Evolutionary conservation across 805 yeast genomes (phyloP).

Genomic region (Suhomyces sp.): DNA sequence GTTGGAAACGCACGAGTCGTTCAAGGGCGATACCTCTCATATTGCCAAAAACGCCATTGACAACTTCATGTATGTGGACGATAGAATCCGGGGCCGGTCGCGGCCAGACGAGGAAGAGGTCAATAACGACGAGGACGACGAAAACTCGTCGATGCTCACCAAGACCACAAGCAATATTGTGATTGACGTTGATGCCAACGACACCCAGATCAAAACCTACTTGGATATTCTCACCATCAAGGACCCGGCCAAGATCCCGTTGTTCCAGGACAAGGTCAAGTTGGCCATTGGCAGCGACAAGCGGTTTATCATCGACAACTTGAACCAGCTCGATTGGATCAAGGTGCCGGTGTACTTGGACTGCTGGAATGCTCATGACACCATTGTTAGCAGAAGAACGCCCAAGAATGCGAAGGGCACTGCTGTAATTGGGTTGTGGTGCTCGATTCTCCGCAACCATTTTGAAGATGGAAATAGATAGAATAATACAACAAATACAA

Average conservation of each 20-base stretch:
- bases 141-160: not conserved
- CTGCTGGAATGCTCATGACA: conserved; percentile 80
- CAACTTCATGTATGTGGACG: conserved; percentile 34
- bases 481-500: not conserved
- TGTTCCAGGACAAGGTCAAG: conserved; percentile 22
- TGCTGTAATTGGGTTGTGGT: conserved; percentile 52
- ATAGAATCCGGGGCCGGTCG: not conserved
- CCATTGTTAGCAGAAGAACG: conserved; percentile 77
- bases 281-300: conserved; percentile 39
- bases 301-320: conserved; percentile 43
- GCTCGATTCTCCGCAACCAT: conserved; percentile 34
- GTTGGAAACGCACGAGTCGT: conserved; percentile 30
- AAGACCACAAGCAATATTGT: conserved; percentile 15
- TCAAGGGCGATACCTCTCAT: conserved; percentile 41
- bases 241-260: conserved; percentile 22
- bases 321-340: conserved; percentile 69
- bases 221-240: conserved; percentile 12
- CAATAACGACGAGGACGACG: conserved; percentile 9
- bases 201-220: conserved; percentile 16
- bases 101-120: conserved; percentile 9
- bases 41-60: conserved; percentile 37
- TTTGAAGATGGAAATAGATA: conserved; percentile 12
- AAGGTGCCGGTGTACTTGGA: conserved; percentile 73
- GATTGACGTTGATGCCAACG: conserved; percentile 23
- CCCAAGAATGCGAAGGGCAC: conserved; percentile 50